These are phyloP conservation scores for Fusarium sp. DNA, from an alignment of 2,329 filamentous ascomycete genomes.

Conservation along the genomic window DNA sequence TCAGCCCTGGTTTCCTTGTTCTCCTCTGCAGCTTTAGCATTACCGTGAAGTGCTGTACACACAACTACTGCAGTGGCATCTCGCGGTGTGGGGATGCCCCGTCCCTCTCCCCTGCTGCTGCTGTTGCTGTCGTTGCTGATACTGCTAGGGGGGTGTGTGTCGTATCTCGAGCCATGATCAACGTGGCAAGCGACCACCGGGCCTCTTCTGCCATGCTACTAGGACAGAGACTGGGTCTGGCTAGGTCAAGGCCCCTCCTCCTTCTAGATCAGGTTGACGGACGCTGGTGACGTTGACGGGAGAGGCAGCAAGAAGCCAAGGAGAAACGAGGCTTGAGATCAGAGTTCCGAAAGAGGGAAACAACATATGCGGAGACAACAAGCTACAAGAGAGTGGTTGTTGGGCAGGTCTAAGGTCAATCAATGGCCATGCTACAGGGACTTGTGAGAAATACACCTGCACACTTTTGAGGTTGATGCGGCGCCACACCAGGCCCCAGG, in stretches of 20 bases:
- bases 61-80: constrained; percentile 33
- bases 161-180: constrained; percentile 42
- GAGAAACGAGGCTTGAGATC: not conserved
- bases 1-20: constrained; percentile 33
- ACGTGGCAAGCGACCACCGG: constrained; percentile 48
- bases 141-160: constrained; percentile 33
- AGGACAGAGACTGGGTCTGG: not conserved
- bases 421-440: constrained; percentile 41
- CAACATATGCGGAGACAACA: not conserved
- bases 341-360: not conserved
- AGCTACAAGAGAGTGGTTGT: not conserved
- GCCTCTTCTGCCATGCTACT: constrained; percentile 14
- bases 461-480: constrained; percentile 25
- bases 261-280: not conserved
- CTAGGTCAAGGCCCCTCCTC: constrained; percentile 3
- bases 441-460: constrained; percentile 27
- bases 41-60: constrained; percentile 33
- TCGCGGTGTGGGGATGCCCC: constrained; percentile 40
- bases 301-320: not conserved
- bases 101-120: constrained; percentile 29
- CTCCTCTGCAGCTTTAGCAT: constrained; percentile 29
- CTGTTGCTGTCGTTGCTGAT: constrained; percentile 31
- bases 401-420: constrained; percentile 13
- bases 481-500: constrained; percentile 39
- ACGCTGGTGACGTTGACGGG: not conserved